A percentile compares a stretch with the other conserved stretches of the same genome.
These are phyloP conservation scores for Ganoderma lucidum DNA, from an alignment of 1,284 basidiomycete species.

Conservation along the genomic window DNA sequence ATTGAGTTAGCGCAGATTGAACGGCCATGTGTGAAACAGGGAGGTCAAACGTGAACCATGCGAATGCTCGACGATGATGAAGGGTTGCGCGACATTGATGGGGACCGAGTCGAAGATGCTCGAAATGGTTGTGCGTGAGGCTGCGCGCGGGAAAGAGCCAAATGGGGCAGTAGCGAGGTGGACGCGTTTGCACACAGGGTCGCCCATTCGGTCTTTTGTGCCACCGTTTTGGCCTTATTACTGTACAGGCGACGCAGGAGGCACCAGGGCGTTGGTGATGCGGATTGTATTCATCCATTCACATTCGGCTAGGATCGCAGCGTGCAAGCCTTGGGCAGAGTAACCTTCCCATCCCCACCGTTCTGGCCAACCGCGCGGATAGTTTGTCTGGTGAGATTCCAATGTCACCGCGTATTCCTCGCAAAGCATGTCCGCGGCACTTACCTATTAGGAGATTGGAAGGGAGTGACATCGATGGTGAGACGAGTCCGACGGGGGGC, in stretches of 20 bases:
- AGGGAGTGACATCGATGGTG: neutral
- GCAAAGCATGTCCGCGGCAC: neutral
- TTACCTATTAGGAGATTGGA: neutral
- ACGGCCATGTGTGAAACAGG: constrained; percentile 2
- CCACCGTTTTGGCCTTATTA: constrained; percentile 5
- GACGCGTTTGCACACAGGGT: constrained; percentile 5
- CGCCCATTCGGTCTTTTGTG: constrained; percentile 2
- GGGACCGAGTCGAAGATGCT: constrained; percentile 6
- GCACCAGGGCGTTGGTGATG: neutral
- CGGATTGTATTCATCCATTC: neutral
- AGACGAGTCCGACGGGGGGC: neutral
- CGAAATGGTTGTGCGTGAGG: neutral
- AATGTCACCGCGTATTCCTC: neutral
- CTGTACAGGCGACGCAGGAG: neutral
- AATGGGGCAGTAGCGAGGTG: neutral
- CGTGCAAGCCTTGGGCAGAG: neutral
- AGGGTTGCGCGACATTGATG: constrained; percentile 5
- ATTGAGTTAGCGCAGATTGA: constrained; percentile 8
- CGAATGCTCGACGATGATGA: neutral
- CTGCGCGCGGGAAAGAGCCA: neutral
- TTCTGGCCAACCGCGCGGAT: neutral
- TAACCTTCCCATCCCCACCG: neutral
- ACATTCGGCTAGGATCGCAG: constrained; percentile 1
- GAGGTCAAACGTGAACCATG: neutral
- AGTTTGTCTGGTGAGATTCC: neutral